Base-by-base conservation (phyloP, 108 stramenopile species). In the Epipyxis sp. region DNA sequence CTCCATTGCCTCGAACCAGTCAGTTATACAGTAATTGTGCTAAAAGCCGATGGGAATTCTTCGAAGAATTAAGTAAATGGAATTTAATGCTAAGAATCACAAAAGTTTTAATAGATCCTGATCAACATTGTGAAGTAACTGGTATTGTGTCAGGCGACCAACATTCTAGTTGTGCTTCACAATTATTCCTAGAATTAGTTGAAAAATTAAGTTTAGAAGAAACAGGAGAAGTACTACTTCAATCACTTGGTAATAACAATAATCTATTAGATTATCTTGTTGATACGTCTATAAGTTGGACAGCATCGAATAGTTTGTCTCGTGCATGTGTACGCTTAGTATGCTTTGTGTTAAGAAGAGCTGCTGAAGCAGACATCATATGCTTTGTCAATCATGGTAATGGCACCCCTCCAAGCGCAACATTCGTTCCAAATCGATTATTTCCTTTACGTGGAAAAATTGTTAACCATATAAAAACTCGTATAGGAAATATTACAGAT, bases 121-220 rank as follows among this genome's bases (percentile, higher is more conserved):
- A 46, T 16, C n/a, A 39, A 6, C 6, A 74, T 42, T 74, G 71
- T 32, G 43, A n/a, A 10, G 16, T 13, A 37, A 6, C 37, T 3
- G 16, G 25, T 13, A 43, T 43, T 32, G 34, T 74, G 6, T 3
- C 13, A 29, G 46, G 41, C 13, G 71, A 74, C 3, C 71, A 74
- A 42, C 71, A 74, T 42, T 74, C 46, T 37, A 13, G 41, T 27
- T 37, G 41, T 74, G 71, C 71, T 27, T 13, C 71, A 6, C 71
- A 74, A 42, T 54, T 57, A 34, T 42, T 74, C n/a, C 71, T 43
- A 42, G 71, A 74, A 16, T 57, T 74, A 37, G 43, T 37, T 27
- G 71, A 74, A 42, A 74, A 74, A 32, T 42, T 74, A 3, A 34
- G 32, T 57, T 20, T 74, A 3, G 71, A 74, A 37, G 71, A 74